These are phyloP conservation scores for Boletellus deceptivus DNA, from an alignment of 1,284 basidiomycete genomes.

Conservation along the genomic window DNA sequence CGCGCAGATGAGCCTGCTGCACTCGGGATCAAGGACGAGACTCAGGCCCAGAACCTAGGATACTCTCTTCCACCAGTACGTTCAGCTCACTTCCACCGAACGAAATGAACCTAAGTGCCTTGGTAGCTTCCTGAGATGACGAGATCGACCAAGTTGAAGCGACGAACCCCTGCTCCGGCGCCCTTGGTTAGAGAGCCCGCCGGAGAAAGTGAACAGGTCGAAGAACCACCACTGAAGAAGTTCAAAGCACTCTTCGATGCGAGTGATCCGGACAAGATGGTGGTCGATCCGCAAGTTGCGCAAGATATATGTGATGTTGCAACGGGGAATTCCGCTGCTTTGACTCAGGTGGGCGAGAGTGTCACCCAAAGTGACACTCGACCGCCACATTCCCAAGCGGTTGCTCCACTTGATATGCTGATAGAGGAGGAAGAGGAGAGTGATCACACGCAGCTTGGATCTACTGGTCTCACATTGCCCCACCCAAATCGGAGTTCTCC, in stretches of 20 bases:
- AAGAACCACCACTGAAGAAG: conserved; percentile 62
- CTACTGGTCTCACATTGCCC: conserved; percentile 2
- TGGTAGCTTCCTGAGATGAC: conserved; percentile 20
- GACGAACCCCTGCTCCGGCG: conserved; percentile 20
- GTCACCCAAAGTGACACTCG: conserved; percentile 39
- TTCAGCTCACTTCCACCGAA: neutral
- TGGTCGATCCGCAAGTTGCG: conserved; percentile 13
- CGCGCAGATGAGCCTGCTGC: conserved; percentile 6
- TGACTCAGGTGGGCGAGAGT: conserved; percentile 21
- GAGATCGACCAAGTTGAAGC: conserved; percentile 27
- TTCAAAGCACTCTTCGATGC: conserved; percentile 71
- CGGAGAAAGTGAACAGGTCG: conserved; percentile 22
- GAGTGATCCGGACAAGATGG: conserved; percentile 50
- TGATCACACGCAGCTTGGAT: conserved; percentile 1
- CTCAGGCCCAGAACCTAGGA: conserved; percentile 10
- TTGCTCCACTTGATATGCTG: conserved; percentile 36
- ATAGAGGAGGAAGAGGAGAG: conserved; percentile 55
- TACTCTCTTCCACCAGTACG: conserved; percentile 28
- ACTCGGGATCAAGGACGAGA: conserved; percentile 11
- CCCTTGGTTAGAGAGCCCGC: conserved; percentile 13
- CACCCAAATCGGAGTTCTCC: conserved; percentile 1
- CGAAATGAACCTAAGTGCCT: neutral
- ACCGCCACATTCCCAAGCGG: conserved; percentile 5
- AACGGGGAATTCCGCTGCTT: conserved; percentile 8
- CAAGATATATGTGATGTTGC: conserved; percentile 15